A percentile compares a stretch with the other conserved stretches of the same genome.
phyloP scores from a whole-genome alignment of 2,329 filamentous ascomycete genomes.

The Penicillium sp. region DNA sequence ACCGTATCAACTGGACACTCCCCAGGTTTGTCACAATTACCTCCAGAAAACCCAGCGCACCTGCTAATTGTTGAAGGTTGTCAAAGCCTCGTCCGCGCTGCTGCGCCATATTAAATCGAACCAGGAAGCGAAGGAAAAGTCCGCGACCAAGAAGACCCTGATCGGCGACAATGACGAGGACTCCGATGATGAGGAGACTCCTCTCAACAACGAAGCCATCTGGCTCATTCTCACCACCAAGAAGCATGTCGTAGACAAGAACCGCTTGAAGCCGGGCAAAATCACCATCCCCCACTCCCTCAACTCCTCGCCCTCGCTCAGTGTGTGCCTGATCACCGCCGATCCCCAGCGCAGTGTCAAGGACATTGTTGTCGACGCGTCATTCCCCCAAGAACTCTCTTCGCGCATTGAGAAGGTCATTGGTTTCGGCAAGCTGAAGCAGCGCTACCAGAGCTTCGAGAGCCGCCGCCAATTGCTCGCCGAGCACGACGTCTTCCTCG shows the following conservation, averaged over 20 bases:
- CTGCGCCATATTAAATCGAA: slow-evolving; percentile 56
- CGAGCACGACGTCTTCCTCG: slow-evolving; percentile 91
- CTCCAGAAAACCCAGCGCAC: slow-evolving; percentile 1
- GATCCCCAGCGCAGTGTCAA: slow-evolving; percentile 84
- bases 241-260: slow-evolving; percentile 69
- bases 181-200: slow-evolving; percentile 48
- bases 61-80: slow-evolving; percentile 44
- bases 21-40: slow-evolving; percentile 39
- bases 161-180: slow-evolving; percentile 26
- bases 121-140: slow-evolving; percentile 48
- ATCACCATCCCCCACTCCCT: slow-evolving; percentile 75
- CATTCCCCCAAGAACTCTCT: slow-evolving; percentile 66
- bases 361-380: slow-evolving; percentile 72
- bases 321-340: slow-evolving; percentile 83
- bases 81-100: slow-evolving; percentile 60
- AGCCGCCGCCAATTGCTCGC: slow-evolving; percentile 75
- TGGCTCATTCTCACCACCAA: slow-evolving; percentile 65
- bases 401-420: slow-evolving; percentile 73
- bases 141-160: slow-evolving; percentile 54
- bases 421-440: slow-evolving; percentile 79
- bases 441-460: slow-evolving; percentile 88
- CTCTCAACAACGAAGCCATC: slow-evolving; percentile 52
- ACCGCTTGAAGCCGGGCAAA: slow-evolving; percentile 78
- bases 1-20: slow-evolving; percentile 49
- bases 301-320: slow-evolving; percentile 63